Conservation (phyloP, 169 alveolate genomes). For the Plasmodium blacklocki region DNA sequence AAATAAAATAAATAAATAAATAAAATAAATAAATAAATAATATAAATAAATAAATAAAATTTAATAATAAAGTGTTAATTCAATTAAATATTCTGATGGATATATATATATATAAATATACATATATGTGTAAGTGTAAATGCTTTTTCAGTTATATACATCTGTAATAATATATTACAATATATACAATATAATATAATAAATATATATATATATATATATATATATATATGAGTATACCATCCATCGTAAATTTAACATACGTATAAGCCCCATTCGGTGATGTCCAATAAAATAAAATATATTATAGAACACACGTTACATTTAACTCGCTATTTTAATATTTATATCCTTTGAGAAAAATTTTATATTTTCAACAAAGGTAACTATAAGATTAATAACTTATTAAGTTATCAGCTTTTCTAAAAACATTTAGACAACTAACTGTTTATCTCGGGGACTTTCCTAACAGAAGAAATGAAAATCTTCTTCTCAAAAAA, state of each 20-base stretch:
- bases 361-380: slow-evolving; percentile 17
- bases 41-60: too few relatives aligned
- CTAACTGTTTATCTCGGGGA: slow-evolving; percentile 71
- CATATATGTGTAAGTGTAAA: slow-evolving; percentile 2
- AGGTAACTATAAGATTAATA: slow-evolving; percentile 43
- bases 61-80: background rate
- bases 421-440: slow-evolving; percentile 18
- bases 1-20: too few relatives aligned
- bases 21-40: too few relatives aligned
- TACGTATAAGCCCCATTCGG: slow-evolving; percentile 78
- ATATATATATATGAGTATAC: slow-evolving; percentile 9
- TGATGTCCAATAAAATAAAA: slow-evolving; percentile 22
- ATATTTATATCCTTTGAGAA: slow-evolving; percentile 7
- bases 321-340: slow-evolving; percentile 65
- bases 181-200: too few relatives aligned
- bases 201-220: background rate
- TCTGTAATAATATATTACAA: too few relatives aligned
- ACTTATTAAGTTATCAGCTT: slow-evolving; percentile 75
- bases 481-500: slow-evolving; percentile 17
- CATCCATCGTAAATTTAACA: slow-evolving; percentile 38
- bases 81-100: background rate
- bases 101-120: background rate
- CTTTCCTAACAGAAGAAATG: slow-evolving; percentile 77
- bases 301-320: slow-evolving; percentile 37
- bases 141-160: background rate